Percentiles rank a stretch among this genome's conserved stretches.
phyloP scores from a whole-genome alignment of 2,329 filamentous ascomycete genomes.

The Knoxdaviesia proteae region DNA sequence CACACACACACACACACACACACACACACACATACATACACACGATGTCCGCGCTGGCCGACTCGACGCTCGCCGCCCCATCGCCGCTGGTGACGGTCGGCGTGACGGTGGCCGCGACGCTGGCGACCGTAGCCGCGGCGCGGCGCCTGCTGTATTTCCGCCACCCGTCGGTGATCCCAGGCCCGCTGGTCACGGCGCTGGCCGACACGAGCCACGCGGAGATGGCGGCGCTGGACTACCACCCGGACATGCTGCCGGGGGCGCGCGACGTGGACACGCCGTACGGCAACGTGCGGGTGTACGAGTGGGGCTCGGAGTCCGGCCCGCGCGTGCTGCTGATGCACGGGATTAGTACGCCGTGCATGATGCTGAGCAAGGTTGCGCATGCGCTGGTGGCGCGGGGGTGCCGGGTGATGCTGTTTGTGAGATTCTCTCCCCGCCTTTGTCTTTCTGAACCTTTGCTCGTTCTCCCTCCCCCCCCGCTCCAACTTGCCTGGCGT shows the following conservation, averaged over 20 bases:
- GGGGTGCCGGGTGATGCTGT: constrained; percentile 65
- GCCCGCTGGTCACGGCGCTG: constrained; percentile 21
- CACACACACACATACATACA: no score
- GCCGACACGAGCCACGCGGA: constrained; percentile 15
- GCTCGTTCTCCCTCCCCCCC: neutral
- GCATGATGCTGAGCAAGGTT: constrained; percentile 47
- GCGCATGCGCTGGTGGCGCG: constrained; percentile 44
- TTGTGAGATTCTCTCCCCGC: constrained; percentile 20
- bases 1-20: no score
- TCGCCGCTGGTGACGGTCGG: no score
- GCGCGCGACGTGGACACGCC: constrained; percentile 52
- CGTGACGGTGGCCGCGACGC: no score
- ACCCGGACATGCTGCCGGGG: constrained; percentile 48
- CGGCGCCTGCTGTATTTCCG: no score
- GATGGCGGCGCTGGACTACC: constrained; percentile 28
- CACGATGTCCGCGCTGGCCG: no score
- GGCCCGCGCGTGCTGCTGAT: constrained; percentile 59
- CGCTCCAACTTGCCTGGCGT: no score
- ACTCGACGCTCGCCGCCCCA: no score
- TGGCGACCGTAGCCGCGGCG: no score
- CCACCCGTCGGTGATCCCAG: constrained; percentile 11
- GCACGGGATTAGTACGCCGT: constrained; percentile 70
- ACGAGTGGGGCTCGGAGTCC: constrained; percentile 59
- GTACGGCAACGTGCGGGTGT: constrained; percentile 57
- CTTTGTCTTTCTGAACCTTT: constrained; percentile 3